phyloP scores from a whole-genome alignment of 2,329 filamentous ascomycete species.

The Sporothrix humicola region DNA sequence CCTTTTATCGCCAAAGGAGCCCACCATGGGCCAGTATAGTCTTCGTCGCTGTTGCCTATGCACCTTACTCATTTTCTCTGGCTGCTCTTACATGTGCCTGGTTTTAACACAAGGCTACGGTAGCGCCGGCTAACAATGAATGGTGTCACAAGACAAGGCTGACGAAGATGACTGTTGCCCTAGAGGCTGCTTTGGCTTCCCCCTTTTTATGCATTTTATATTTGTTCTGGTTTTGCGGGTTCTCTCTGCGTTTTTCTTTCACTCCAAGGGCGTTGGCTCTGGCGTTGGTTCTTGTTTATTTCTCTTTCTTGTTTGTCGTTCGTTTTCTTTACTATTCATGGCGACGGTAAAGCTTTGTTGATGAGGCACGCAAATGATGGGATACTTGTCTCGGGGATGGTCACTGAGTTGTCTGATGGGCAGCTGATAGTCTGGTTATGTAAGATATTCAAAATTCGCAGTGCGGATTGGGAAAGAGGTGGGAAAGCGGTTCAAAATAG shows the following conservation, averaged over 20 bases:
- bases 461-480: too few species aligned
- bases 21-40: not conserved
- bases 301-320: not conserved
- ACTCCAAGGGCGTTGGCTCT: not conserved
- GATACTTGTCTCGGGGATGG: too few species aligned
- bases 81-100: not conserved
- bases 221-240: not conserved
- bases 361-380: not conserved
- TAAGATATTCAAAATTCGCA: too few species aligned
- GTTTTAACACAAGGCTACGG: not conserved
- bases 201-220: not conserved
- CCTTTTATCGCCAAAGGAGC: too few species aligned
- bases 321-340: not conserved
- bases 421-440: too few species aligned
- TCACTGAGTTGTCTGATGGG: not conserved
- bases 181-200: not conserved
- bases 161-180: not conserved
- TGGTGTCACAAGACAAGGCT: not conserved
- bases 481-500: too few species aligned
- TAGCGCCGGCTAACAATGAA: not conserved
- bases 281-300: slow-evolving; percentile 8
- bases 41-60: not conserved
- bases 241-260: not conserved
- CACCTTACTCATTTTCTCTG: not conserved
- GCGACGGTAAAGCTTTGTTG: not conserved